These are phyloP conservation scores for Talaromyces sp. DNA, from an alignment of 2,329 filamentous ascomycete genomes.

Conservation along the genomic window DNA sequence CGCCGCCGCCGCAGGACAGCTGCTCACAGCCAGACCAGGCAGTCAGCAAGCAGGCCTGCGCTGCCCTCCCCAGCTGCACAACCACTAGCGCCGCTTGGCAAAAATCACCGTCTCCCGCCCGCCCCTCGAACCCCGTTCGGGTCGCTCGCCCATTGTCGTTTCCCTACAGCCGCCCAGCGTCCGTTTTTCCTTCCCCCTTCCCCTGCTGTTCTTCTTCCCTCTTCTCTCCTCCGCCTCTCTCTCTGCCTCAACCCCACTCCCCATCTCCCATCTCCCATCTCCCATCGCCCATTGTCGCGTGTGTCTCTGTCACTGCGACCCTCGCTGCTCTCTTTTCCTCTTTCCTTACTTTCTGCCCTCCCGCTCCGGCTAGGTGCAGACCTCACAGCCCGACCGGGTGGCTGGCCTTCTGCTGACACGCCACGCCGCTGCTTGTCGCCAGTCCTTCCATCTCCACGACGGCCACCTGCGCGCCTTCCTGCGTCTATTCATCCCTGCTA, in stretches of 20 bases:
- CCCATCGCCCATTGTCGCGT: background rate
- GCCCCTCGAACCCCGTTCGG: conserved; percentile 24
- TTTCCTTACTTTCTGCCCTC: background rate
- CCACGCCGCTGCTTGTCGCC: background rate
- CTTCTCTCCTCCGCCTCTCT: conserved; percentile 9
- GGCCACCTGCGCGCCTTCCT: background rate
- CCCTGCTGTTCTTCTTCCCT: conserved; percentile 7
- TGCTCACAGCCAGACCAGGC: too few species aligned
- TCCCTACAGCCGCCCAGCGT: background rate
- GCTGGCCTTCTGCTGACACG: conserved; percentile 1
- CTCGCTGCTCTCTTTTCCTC: background rate
- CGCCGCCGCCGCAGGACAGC: background rate
- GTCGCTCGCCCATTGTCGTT: conserved; percentile 10
- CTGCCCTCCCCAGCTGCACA: conserved; percentile 18
- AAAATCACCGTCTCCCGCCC: conserved; percentile 24
- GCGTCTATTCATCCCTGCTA: background rate
- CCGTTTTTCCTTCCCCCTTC: conserved; percentile 9
- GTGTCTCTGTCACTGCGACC: background rate
- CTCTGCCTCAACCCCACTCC: background rate
- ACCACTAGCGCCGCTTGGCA: conserved; percentile 32
- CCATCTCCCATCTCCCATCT: conserved; percentile 1
- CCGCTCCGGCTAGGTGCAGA: background rate
- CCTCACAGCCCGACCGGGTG: background rate
- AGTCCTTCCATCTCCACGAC: background rate
- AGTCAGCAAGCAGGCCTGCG: background rate